Percentiles rank a stretch among this genome's conserved stretches.
phyloP scores from a whole-genome alignment of 805 yeast genomes.

The Ogataea pini region DNA sequence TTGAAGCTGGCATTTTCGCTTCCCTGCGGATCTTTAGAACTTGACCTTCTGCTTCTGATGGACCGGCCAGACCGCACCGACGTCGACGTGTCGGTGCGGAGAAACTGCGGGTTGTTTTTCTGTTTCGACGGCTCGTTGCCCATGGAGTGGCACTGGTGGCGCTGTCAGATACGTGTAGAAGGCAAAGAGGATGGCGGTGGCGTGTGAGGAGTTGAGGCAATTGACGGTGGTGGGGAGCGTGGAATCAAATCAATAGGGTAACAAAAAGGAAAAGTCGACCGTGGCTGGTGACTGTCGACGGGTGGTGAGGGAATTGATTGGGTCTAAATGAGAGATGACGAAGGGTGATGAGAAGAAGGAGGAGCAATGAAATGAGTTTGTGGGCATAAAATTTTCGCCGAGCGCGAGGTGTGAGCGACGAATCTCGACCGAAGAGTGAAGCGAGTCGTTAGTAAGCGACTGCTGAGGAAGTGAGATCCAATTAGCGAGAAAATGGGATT shows the following conservation, averaged over 20 bases:
- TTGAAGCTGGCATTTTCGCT: conserved; percentile 25
- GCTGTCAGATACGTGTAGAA: not conserved
- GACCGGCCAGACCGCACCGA: conserved; percentile 34
- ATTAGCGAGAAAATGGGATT: too few relatives aligned
- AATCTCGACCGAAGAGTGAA: not conserved
- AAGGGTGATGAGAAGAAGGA: not conserved
- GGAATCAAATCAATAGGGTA: not conserved
- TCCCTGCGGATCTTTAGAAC: conserved; percentile 17
- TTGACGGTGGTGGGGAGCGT: not conserved
- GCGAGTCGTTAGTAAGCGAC: not conserved
- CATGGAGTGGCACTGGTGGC: conserved; percentile 20
- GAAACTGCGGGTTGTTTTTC: conserved; percentile 27
- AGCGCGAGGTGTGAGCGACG: not conserved
- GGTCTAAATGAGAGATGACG: not conserved
- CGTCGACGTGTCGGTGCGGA: conserved; percentile 35
- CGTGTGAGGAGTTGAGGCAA: not conserved
- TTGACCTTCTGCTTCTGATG: conserved; percentile 31
- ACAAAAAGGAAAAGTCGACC: not conserved
- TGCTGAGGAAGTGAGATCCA: too few relatives aligned
- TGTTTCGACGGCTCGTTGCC: conserved; percentile 39
- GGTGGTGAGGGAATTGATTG: too few relatives aligned
- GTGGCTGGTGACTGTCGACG: not conserved
- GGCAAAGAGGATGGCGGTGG: not conserved
- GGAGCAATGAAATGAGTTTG: conserved; percentile 4
- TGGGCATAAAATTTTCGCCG: conserved; percentile 10